Conservation (phyloP, 768 basidiomycete species). For the Hygrophoropsis aurantiaca region DNA sequence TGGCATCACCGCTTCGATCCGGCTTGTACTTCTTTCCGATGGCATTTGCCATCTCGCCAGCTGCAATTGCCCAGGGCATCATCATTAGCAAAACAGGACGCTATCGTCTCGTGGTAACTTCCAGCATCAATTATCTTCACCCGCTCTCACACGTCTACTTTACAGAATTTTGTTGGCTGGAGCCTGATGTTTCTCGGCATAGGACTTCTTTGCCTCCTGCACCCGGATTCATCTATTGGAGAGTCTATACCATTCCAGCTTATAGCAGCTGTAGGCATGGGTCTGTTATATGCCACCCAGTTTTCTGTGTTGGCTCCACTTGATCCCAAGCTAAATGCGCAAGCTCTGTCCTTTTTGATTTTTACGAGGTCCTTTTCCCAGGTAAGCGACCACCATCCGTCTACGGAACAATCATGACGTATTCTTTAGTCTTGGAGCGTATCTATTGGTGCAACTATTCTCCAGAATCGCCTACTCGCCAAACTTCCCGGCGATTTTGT, state of each 20-base stretch:
- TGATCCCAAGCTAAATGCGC: constrained; percentile 34
- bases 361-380: constrained; percentile 37
- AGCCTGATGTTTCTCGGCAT: constrained; percentile 28
- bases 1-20: constrained; percentile 31
- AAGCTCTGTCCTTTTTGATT: constrained; percentile 43
- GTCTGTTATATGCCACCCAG: too few species aligned
- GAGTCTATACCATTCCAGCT: constrained; percentile 14
- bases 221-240: constrained; percentile 21
- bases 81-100: constrained; percentile 23
- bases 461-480: constrained; percentile 48
- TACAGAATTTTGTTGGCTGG: constrained; percentile 35
- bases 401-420: neutral
- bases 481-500: constrained; percentile 41
- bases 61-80: constrained; percentile 31
- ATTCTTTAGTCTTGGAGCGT: constrained; percentile 48
- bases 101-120: constrained; percentile 26
- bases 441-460: constrained; percentile 46
- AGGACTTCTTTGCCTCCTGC: constrained; percentile 34
- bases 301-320: too few species aligned
- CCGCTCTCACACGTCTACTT: neutral
- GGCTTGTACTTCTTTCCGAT: constrained; percentile 21
- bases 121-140: too few species aligned
- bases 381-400: constrained; percentile 17
- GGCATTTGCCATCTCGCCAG: constrained; percentile 24
- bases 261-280: too few species aligned